Evolutionary conservation across 2,329 filamentous ascomycete species (phyloP).

Genomic region (Penicillium hesseltinei): DNA sequence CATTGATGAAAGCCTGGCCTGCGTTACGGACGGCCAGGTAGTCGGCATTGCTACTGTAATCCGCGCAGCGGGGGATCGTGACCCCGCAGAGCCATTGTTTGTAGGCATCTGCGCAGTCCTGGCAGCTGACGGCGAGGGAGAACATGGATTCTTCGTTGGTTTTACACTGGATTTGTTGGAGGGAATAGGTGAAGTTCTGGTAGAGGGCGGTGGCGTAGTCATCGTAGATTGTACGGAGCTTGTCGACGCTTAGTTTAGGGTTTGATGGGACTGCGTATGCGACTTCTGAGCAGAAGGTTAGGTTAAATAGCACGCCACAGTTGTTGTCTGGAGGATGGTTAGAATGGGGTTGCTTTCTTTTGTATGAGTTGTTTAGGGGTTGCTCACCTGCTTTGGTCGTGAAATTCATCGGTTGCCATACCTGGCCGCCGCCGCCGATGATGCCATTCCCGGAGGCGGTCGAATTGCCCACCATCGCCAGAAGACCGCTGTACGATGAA

Average conservation of each 20-base stretch:
- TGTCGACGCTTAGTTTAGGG: conserved; percentile 58
- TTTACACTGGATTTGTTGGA: conserved; percentile 84
- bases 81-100: conserved; percentile 95
- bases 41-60: conserved; percentile 61
- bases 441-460: conserved; percentile 55
- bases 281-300: conserved; percentile 84
- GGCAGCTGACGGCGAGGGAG: conserved; percentile 74
- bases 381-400: conserved; percentile 71
- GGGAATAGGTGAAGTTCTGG: conserved; percentile 73
- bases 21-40: conserved; percentile 71
- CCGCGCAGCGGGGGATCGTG: conserved; percentile 85
- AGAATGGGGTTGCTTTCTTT: not conserved
- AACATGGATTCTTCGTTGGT: conserved; percentile 71
- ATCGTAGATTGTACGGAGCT: conserved; percentile 74
- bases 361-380: not conserved
- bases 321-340: conserved; percentile 60
- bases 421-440: conserved; percentile 69
- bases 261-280: conserved; percentile 91
- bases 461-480: conserved; percentile 62
- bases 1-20: conserved; percentile 67
- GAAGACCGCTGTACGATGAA: conserved; percentile 68
- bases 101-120: conserved; percentile 75
- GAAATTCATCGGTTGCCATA: conserved; percentile 72
- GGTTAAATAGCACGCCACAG: conserved; percentile 80
- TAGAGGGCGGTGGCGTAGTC: conserved; percentile 67